Conservation (phyloP, 2,329 filamentous ascomycete genomes). For the Phaeophleospora eucalypticola region DNA sequence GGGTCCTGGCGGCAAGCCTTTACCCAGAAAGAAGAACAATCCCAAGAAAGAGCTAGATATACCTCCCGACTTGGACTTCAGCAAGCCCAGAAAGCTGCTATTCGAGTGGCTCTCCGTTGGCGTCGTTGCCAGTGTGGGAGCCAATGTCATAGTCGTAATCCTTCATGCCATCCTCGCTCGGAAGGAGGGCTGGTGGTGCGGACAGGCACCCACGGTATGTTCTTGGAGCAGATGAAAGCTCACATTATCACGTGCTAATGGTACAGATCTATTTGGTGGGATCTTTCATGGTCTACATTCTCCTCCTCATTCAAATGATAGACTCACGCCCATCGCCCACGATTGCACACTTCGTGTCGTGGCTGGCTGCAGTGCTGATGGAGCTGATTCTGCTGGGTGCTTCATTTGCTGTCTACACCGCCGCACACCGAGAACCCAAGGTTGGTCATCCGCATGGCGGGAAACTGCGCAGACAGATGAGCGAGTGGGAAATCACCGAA, state of each 20-base stretch:
- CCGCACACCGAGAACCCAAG: constrained; percentile 60
- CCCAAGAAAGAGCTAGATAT: constrained; percentile 46
- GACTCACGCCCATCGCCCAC: constrained; percentile 80
- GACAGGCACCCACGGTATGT: constrained; percentile 69
- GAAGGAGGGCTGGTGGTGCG: constrained; percentile 74
- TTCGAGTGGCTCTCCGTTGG: constrained; percentile 71
- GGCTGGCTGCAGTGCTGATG: constrained; percentile 67
- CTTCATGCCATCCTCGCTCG: constrained; percentile 66
- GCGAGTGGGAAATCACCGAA: constrained; percentile 61
- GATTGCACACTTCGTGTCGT: constrained; percentile 72
- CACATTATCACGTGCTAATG: constrained; percentile 16
- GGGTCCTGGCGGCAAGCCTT: constrained; percentile 84
- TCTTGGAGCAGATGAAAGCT: not conserved
- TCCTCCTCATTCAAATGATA: constrained; percentile 80
- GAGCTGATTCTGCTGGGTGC: constrained; percentile 69
- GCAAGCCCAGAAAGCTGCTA: constrained; percentile 61
- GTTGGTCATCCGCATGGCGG: constrained; percentile 44
- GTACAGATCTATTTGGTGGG: constrained; percentile 76
- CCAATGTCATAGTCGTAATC: constrained; percentile 69
- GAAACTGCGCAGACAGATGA: constrained; percentile 39
- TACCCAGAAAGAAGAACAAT: constrained; percentile 60
- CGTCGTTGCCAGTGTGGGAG: constrained; percentile 71
- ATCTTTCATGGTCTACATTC: constrained; percentile 80
- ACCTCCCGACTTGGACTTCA: constrained; percentile 55
- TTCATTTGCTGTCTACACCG: constrained; percentile 65